phyloP scores from a whole-genome alignment of 2,329 filamentous ascomycete species.

The Pyrenophora tritici-repentis region DNA sequence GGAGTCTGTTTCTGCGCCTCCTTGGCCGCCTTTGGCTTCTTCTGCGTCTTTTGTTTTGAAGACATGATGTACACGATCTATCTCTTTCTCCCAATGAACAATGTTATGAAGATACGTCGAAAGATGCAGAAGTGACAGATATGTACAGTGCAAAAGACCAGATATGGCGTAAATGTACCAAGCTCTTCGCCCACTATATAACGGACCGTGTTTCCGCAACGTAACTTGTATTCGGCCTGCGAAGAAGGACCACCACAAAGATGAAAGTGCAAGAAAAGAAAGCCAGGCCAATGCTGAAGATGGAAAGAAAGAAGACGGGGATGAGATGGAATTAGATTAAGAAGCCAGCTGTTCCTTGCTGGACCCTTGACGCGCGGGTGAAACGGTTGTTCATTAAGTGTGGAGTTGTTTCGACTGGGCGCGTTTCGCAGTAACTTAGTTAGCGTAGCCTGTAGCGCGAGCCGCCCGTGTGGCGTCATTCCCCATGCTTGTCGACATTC shows the following conservation, averaged over 20 bases:
- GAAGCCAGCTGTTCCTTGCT: constrained; percentile 41
- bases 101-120: too few relatives aligned
- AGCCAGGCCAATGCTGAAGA: constrained; percentile 3
- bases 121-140: not conserved
- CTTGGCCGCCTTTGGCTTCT: constrained; percentile 41
- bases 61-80: constrained; percentile 31
- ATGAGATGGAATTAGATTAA: constrained; percentile 19
- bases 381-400: constrained; percentile 38
- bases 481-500: constrained; percentile 8
- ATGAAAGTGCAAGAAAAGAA: not conserved
- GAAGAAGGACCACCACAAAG: constrained; percentile 14
- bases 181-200: constrained; percentile 16
- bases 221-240: constrained; percentile 23
- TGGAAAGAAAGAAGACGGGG: constrained; percentile 12
- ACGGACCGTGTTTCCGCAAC: constrained; percentile 30
- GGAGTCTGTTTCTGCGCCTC: constrained; percentile 31
- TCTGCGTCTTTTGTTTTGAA: constrained; percentile 39
- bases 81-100: constrained; percentile 5
- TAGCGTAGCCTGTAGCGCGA: constrained; percentile 26
- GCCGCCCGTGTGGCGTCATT: constrained; percentile 33
- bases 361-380: constrained; percentile 38
- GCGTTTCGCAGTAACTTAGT: constrained; percentile 25
- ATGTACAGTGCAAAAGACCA: constrained; percentile 18
- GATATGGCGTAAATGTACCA: constrained; percentile 13
- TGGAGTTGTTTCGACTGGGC: constrained; percentile 28